phyloP scores from a whole-genome alignment of 139 green algal genomes.

The Auxenochlorella pyrenoidosa region DNA sequence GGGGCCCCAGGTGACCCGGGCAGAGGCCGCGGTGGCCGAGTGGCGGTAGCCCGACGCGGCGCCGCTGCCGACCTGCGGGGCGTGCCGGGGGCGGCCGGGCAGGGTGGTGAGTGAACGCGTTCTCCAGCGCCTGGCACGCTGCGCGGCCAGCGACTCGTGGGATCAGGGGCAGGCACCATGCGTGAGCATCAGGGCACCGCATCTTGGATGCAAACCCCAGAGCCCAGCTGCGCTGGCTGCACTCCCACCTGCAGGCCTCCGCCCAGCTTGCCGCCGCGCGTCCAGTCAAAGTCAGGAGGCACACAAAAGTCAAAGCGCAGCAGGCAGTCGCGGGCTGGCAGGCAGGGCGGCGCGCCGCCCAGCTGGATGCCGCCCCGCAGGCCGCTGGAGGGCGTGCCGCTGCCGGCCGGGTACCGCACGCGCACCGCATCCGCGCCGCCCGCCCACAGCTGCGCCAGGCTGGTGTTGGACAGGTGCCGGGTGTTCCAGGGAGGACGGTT shows the following conservation, averaged over 20 bases:
- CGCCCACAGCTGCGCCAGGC: neutral
- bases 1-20: neutral
- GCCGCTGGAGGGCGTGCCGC: constrained; percentile 11
- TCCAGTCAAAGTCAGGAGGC: constrained; percentile 9
- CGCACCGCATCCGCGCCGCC: neutral
- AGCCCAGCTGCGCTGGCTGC: too few species aligned
- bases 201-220: too few species aligned
- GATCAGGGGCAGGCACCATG: neutral
- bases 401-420: constrained; percentile 20
- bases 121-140: too few species aligned
- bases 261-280: constrained; percentile 28
- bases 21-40: constrained; percentile 14
- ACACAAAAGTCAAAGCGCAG: constrained; percentile 23
- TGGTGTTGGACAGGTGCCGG: neutral
- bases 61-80: neutral
- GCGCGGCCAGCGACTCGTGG: too few species aligned
- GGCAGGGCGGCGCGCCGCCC: neutral
- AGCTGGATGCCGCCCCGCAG: neutral
- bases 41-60: constrained; percentile 23
- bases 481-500: neutral
- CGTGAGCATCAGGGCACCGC: neutral
- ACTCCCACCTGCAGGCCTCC: constrained; percentile 9
- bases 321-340: constrained; percentile 13
- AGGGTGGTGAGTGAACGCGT: too few species aligned
- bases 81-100: too few species aligned